Evolutionary conservation across 352 stramenopile genomes (phyloP), one percentile per base, ranked within the genome.

Genomic region (Phytophthora megakarya): DNA sequence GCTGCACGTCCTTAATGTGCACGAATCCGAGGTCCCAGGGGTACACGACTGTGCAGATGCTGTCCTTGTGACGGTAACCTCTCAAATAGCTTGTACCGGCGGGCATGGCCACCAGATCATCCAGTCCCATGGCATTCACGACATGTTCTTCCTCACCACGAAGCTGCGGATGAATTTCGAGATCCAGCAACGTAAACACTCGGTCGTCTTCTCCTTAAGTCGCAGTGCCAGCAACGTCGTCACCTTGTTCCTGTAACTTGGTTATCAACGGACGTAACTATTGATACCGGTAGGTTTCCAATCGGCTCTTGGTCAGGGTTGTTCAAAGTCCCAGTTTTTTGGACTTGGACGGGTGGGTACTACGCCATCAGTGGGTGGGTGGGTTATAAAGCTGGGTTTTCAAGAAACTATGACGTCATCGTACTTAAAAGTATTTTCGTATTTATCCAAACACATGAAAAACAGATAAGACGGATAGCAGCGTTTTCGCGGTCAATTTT

Each of bases 21-120:
- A 94, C 65, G 63, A 87, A 92, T 21, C 81, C 86, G 22, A 92
- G 75, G 1, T 83, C 86, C 80, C 81, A 94, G 7, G 85, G 81
- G 61, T 79, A 94, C 38, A 90, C 33, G 4, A 94, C 68, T 25
- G 85, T 78, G 56, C 81, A 94, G 55, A 90, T 85, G 30, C 64
- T 43, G 55, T 94, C 81, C 0, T 84, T 66, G 1, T 23, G 52
- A 28, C 85, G 72, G 58, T 82, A 91, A 5, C 65, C 80, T 28
- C 83, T 83, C 44, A 94, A 53, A 42, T 88, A 87, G 1, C 83
- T 83, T 9, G 71, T 73, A 3, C 85, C 85, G 10, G 78, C 66
- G 0, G 85, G 83, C 16, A 83, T 94, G 16, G 72, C 70, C 15
- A 92, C 77, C 10, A 92, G 26, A 19, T 94, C 86, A 45, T 94